These are phyloP conservation scores for Tarenaya hassleriana DNA, from an alignment of 345 rosid genomes.

Conservation along the genomic window DNA sequence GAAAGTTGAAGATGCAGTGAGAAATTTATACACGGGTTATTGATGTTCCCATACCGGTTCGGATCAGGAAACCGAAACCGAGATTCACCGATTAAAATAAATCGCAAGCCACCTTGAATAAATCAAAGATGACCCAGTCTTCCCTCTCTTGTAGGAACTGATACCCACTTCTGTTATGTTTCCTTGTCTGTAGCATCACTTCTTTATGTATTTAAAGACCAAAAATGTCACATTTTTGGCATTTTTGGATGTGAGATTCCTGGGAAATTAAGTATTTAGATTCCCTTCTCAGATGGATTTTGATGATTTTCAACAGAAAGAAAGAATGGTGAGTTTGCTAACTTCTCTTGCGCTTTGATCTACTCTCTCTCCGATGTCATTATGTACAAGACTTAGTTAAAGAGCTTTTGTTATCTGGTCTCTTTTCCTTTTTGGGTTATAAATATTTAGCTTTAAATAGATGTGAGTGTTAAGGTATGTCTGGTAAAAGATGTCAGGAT, in stretches of 20 bases:
- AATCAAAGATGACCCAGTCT: no score
- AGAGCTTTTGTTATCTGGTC: conserved; percentile 4
- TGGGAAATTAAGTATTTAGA: conserved; percentile 6
- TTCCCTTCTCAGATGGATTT: not conserved
- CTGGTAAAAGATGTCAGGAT: conserved; percentile 9
- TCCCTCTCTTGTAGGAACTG: no score
- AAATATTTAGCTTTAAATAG: conserved; percentile 4
- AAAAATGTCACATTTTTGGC: not conserved
- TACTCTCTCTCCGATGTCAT: conserved; percentile 13
- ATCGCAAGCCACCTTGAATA: no score
- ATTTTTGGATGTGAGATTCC: not conserved
- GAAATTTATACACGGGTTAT: no score
- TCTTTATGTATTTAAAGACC: conserved; percentile 10
- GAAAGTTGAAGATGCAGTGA: not conserved
- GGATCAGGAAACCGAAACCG: no score
- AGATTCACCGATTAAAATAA: no score
- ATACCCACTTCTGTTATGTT: no score
- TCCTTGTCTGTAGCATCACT: conserved; percentile 4
- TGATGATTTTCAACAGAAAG: conserved; percentile 40
- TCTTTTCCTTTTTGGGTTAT: conserved; percentile 22
- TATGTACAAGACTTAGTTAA: not conserved
- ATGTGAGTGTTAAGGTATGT: not conserved
- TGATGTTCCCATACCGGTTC: no score
- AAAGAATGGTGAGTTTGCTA: conserved; percentile 43
- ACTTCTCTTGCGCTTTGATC: conserved; percentile 4